A percentile compares a stretch with the other conserved stretches of the same genome.
These are phyloP conservation scores for Talaromyces sp. DNA, from an alignment of 2,329 filamentous ascomycete species.

Conservation along the genomic window DNA sequence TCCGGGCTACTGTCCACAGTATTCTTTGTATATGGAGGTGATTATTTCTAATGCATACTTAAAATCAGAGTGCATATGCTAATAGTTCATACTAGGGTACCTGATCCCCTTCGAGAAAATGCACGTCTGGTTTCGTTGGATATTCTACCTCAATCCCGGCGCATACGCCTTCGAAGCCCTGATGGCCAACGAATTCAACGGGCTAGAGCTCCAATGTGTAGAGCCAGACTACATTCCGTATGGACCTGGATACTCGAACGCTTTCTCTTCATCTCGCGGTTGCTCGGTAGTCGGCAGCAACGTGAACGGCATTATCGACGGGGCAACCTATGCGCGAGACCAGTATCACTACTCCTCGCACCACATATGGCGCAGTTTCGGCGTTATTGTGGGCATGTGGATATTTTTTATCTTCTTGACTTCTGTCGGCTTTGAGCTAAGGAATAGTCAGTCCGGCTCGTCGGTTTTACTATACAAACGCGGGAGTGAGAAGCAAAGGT, in stretches of 20 bases:
- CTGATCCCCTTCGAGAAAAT: slow-evolving; percentile 55
- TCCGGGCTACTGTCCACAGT: slow-evolving; percentile 36
- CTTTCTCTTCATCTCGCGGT: slow-evolving; percentile 20
- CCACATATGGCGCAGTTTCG: slow-evolving; percentile 67
- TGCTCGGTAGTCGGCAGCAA: slow-evolving; percentile 28
- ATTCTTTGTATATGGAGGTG: slow-evolving; percentile 50
- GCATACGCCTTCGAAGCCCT: slow-evolving; percentile 64
- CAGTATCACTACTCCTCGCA: slow-evolving; percentile 50
- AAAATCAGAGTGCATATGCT: not conserved
- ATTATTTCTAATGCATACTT: not conserved
- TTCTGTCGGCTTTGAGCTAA: slow-evolving; percentile 66
- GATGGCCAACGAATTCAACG: slow-evolving; percentile 64
- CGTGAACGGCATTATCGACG: slow-evolving; percentile 36
- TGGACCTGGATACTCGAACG: slow-evolving; percentile 35
- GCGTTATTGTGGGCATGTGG: slow-evolving; percentile 71
- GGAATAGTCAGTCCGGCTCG: slow-evolving; percentile 24
- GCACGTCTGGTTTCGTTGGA: slow-evolving; percentile 59
- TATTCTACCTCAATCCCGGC: slow-evolving; percentile 60
- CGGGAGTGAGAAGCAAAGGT: slow-evolving; percentile 19
- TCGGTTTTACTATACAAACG: slow-evolving; percentile 30
- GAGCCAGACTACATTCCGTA: slow-evolving; percentile 45
- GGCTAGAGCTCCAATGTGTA: slow-evolving; percentile 48
- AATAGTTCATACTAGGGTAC: slow-evolving; percentile 45
- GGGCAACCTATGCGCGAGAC: slow-evolving; percentile 49
- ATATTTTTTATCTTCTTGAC: slow-evolving; percentile 69